Conservation (phyloP, 352 stramenopile genomes). For the Phytophthora ohioensis region DNA sequence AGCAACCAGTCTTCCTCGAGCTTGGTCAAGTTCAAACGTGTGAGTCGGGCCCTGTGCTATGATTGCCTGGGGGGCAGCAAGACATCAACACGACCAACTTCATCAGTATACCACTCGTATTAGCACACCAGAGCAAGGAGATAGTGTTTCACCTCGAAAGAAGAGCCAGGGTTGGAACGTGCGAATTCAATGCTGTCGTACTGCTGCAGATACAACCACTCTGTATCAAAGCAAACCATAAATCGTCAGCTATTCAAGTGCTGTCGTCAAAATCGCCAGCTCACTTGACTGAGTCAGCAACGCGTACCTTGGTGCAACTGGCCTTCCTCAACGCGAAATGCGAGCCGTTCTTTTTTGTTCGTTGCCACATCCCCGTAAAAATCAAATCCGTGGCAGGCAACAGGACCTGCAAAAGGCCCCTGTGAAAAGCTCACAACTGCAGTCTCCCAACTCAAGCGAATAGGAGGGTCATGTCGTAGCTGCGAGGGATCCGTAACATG, state of each 20-base stretch:
- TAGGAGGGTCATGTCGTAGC: background rate
- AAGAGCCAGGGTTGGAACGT: background rate
- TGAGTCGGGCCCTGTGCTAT: conserved; percentile 17
- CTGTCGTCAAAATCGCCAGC: background rate
- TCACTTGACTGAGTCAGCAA: background rate
- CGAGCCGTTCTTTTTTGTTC: conserved; percentile 44
- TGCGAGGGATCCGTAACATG: conserved; percentile 11
- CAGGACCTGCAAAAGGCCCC: background rate
- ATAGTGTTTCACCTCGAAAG: conserved; percentile 29
- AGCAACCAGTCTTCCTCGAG: conserved; percentile 34
- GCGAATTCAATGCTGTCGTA: conserved; percentile 50
- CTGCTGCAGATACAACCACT: conserved; percentile 51
- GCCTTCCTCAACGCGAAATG: conserved; percentile 27
- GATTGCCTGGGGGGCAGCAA: conserved; percentile 6
- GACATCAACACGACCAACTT: background rate
- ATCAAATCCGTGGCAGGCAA: conserved; percentile 34
- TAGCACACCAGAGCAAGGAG: conserved; percentile 1
- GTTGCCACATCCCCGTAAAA: conserved; percentile 49
- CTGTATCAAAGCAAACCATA: conserved; percentile 27
- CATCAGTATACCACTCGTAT: conserved; percentile 16
- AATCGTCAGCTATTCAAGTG: conserved; percentile 11
- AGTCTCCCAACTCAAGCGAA: conserved; percentile 25
- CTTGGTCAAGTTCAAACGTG: conserved; percentile 30
- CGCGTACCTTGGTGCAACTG: conserved; percentile 36
- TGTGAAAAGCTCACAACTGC: conserved; percentile 37